These are phyloP conservation scores for Xylaria sp. DNA, from an alignment of 2,329 filamentous ascomycete genomes.

Conservation along the genomic window DNA sequence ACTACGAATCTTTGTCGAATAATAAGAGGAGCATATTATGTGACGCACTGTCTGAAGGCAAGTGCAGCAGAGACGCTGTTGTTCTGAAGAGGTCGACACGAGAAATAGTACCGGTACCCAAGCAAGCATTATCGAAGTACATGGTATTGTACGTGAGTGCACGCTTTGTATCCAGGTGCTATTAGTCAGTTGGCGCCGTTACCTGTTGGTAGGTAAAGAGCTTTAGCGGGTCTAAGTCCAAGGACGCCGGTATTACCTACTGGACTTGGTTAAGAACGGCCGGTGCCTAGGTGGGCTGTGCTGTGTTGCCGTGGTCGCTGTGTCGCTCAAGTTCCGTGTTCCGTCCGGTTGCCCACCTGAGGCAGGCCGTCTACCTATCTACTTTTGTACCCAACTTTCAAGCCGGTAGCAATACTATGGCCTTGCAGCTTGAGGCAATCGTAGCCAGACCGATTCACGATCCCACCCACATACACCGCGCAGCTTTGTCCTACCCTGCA, in stretches of 20 bases:
- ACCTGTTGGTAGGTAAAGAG: background rate
- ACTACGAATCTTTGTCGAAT: background rate
- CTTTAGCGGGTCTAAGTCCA: slow-evolving; percentile 7
- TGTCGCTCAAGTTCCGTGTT: slow-evolving; percentile 2
- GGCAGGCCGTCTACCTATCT: too few relatives aligned
- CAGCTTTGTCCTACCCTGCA: slow-evolving; percentile 36
- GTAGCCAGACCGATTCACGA: slow-evolving; percentile 25
- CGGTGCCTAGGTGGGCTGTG: slow-evolving; percentile 28
- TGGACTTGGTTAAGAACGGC: background rate
- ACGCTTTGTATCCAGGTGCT: background rate
- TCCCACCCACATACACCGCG: slow-evolving; percentile 21
- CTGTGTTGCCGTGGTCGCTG: slow-evolving; percentile 19
- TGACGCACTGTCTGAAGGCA: background rate
- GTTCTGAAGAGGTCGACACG: background rate
- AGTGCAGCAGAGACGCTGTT: too few relatives aligned
- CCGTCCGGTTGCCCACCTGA: background rate
- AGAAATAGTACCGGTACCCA: too few relatives aligned
- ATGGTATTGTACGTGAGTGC: background rate
- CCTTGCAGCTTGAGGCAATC: slow-evolving; percentile 25
- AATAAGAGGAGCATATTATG: background rate
- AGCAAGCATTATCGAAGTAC: background rate
- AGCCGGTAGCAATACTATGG: slow-evolving; percentile 27
- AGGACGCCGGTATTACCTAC: slow-evolving; percentile 13
- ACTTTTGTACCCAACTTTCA: background rate
- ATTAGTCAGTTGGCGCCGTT: background rate